Evolutionary conservation across 2,329 filamentous ascomycete species (phyloP).

Genomic region (Exophiala phaeomuriformis): DNA sequence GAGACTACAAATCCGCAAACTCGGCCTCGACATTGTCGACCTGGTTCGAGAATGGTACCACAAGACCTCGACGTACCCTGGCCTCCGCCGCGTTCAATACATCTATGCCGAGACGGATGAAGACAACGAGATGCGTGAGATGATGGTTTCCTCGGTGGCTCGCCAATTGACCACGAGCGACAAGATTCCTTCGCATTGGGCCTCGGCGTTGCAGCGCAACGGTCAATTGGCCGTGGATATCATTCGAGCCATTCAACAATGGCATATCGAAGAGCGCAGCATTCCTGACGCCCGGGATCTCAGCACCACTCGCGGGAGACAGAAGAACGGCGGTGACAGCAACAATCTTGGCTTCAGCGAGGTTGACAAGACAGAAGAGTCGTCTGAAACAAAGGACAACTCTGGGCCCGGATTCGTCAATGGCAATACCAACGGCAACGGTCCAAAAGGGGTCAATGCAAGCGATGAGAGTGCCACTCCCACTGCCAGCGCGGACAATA

Average conservation of each 20-base stretch:
- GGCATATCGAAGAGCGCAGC: constrained; percentile 43
- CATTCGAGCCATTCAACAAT: constrained; percentile 48
- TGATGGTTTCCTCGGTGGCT: constrained; percentile 45
- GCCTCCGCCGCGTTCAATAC: constrained; percentile 48
- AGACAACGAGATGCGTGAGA: constrained; percentile 43
- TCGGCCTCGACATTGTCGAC: constrained; percentile 45
- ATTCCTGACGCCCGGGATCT: constrained; percentile 44
- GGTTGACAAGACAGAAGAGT: constrained; percentile 20
- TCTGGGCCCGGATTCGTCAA: background rate
- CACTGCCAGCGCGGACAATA: constrained; percentile 16
- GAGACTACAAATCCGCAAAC: constrained; percentile 45
- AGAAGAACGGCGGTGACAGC: constrained; percentile 1
- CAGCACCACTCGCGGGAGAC: constrained; percentile 19
- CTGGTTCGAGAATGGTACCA: constrained; percentile 47
- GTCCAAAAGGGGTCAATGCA: background rate
- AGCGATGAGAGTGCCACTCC: constrained; percentile 18
- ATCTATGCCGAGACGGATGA: constrained; percentile 45
- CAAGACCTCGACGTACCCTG: constrained; percentile 46
- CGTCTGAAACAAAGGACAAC: background rate
- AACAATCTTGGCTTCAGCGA: constrained; percentile 16
- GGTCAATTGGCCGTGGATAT: constrained; percentile 51
- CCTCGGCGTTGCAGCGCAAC: constrained; percentile 48
- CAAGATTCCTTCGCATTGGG: constrained; percentile 48
- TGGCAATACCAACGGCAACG: background rate
- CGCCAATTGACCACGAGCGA: constrained; percentile 46